Evolutionary conservation across 2,329 filamentous ascomycete genomes (phyloP), one percentile per base, ranked within the genome.

Genomic region (Ploettnerulaceae sp.): DNA sequence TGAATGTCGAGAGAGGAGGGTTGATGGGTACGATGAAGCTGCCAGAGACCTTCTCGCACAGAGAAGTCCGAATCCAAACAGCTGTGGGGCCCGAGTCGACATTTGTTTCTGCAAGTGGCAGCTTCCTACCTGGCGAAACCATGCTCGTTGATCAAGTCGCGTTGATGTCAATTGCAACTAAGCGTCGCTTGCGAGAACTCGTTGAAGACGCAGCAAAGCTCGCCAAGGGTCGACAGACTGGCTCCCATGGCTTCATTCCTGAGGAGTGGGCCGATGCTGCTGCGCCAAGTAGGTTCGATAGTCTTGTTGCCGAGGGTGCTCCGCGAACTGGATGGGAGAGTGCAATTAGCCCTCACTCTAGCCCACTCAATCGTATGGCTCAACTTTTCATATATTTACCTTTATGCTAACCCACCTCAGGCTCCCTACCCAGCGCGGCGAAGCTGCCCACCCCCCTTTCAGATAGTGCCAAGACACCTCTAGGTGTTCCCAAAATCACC

Each of bases 131-230:
- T 0, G 81, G 84, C 26, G 85, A 89, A 33, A 80, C 86, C 1
- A 81, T 78, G 44, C 71, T 95, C 25, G 84, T 86, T 11, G 89
- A 95, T 51, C 86, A 96, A 56, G 69, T 96, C 34, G 85, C 87
- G 20, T 72, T 96, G 12, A 65, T 96, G 48, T 93, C 89, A 5
- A 76, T 96, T 47, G 86, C 87, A 14, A 82, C 88, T 7, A 88
- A 91, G 62, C 85, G 94, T 57, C 78, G 89, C 21, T 58, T 96
- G 28, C 76, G 86, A 43, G 79, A 81, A 9, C 68, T 96, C 22
- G 62, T 96, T 3, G 85, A 90, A 60, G 89, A 95, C 58, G 82
- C 88, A 8, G 78, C 82, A 45, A 75, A 75, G 7, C 68, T 95
- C 35, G 79, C 88, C 3, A 74, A 75, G 49, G 85, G 79, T 49